phyloP scores from a whole-genome alignment of 129 eudicot species.

The Lonicera japonica region DNA sequence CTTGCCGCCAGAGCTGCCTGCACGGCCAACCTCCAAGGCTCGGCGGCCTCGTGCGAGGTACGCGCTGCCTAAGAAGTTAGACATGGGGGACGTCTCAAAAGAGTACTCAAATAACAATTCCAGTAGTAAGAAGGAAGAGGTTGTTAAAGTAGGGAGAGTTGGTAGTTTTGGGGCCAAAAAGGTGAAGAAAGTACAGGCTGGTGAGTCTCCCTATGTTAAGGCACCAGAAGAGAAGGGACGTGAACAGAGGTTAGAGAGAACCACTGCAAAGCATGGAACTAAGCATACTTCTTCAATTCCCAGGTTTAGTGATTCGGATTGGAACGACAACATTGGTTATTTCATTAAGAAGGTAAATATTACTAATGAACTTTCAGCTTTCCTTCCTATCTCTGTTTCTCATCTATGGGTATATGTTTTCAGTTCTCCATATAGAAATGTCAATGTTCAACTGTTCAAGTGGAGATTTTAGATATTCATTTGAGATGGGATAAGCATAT shows the following conservation, averaged over 20 bases:
- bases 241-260: constrained; percentile 24
- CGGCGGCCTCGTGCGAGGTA: constrained; percentile 57
- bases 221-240: constrained; percentile 18
- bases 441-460: too few species aligned
- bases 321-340: constrained; percentile 68
- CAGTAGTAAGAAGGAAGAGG: constrained; percentile 14
- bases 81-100: constrained; percentile 18
- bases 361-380: background rate
- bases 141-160: constrained; percentile 15
- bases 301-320: constrained; percentile 28
- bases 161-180: constrained; percentile 56
- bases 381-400: too few species aligned
- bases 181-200: constrained; percentile 24
- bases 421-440: too few species aligned
- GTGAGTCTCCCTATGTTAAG: constrained; percentile 58
- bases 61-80: constrained; percentile 35
- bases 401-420: too few species aligned
- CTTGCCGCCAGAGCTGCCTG: constrained; percentile 76
- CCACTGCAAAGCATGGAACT: constrained; percentile 27
- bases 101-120: background rate
- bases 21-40: constrained; percentile 61
- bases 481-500: too few species aligned
- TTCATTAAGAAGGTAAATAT: constrained; percentile 57
- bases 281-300: constrained; percentile 3
- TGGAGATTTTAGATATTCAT: too few species aligned